Evolutionary conservation across 495 filamentous ascomycete genomes (phyloP), one percentile per base, ranked within the genome.

Genomic region (Penicillium roqueforti): DNA sequence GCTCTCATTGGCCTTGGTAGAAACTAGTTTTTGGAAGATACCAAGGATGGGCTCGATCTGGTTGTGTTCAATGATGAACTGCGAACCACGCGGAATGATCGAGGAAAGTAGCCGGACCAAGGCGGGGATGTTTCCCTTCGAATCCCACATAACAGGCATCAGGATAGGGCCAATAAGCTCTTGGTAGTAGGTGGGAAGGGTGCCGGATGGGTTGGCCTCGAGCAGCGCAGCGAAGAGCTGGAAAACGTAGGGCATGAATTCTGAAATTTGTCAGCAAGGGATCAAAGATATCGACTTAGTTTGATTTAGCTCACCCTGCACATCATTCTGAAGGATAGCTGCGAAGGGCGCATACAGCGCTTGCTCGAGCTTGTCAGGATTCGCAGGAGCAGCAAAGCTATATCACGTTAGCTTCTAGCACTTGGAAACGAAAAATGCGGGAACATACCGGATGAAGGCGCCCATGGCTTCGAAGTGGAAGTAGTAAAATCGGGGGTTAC

Each of bases 401-500:
- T 6, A 36, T 18, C 3, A 32, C 11, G 42, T 61, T 3, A 61
- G 59, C 29, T 13, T 37, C 2, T 38, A 25, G 25, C 8, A 11
- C 28, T n/a, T n/a, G 4, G 29, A n/a, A 14, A 16, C 6, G 0
- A 29, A 23, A 11, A 6, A 6, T 3, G 23, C 4, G n/a, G 13
- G 29, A 18, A 52, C 62, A 36, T 62, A 90, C 82, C 86, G 79
- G 52, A 97, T 90, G 42, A 99, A 81, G n/a, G 93, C 92, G n/a
- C 93, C 95, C 41, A 97, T 69, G 2, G 87, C 86, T 70, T 99
- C 95, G 53, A 99, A 99, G 66, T 95, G 90, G 70, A 91, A 99
- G 72, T 99, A 97, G 71, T 95, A 96, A 71, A 99, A 99, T 14
- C 91, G 81, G 2, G 95, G 95, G 70, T 99, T 99, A 71, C 90